Base-by-base conservation (phyloP, 2,329 filamentous ascomycete species). In the Fusarium praegraminearum region DNA sequence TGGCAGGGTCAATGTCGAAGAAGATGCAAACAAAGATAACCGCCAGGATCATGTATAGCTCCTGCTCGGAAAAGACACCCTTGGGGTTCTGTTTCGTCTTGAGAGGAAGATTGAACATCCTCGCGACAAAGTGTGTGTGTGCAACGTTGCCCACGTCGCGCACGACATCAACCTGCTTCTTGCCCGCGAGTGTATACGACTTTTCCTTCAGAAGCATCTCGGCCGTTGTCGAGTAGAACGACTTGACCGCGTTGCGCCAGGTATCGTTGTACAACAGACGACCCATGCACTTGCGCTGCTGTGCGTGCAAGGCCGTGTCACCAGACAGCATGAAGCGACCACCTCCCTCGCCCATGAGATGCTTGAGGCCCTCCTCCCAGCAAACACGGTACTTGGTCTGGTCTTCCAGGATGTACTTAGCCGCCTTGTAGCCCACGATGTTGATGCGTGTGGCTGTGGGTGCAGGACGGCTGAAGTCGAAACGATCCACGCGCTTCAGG, bases 121-220 rank as follows among this genome's bases (percentile, higher is more conserved):
- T 84, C 4, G 90, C 82, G 1, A 86, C 88, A 41, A 92, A 92
- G 71, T 88, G 83, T 5, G 89, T 87, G 8, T 90, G 90, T 0
- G 84, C 86, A 28, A 92, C 79, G 74, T 93, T 93, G 28, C 87
- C 90, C 1, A 93, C 86, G 57, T 93, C 89, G 26, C 89, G 86
- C 12, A 93, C 82, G 6, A 94, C 83, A 71, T 96, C 93, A 41
- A 93, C 86, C 75, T 93, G 90, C 6, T 83, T 86, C 57, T 72
- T 75, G 1, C 77, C 80, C 30, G 73, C 80, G 3, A 94, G 84
- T 59, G 84, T 85, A 78, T 88, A 92, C 44, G 87, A 87, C 77
- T 93, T 92, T 30, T 89, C 84, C 1, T 81, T 77, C 22, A 97
- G 82, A 4, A 96, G 83, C 30, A 85, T 80, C 52, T 87, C 80